Evolutionary conservation across 345 rosid genomes (phyloP).

Genomic region (Xanthoceras sorbifolium): DNA sequence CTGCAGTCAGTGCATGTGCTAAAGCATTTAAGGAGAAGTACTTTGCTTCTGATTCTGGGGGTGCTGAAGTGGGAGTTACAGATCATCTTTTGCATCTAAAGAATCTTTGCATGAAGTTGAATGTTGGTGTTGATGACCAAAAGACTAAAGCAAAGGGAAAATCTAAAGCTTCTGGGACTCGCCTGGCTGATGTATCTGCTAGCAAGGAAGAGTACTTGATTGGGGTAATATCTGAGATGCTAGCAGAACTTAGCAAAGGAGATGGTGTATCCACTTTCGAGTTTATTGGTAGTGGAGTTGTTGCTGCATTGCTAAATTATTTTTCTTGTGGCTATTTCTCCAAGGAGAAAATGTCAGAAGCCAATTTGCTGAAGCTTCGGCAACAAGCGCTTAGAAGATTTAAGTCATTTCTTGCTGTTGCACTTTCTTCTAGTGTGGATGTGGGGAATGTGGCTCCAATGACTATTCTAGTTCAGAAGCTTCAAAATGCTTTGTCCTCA

Average conservation of each 20-base stretch:
- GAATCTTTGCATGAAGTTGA: constrained; percentile 79
- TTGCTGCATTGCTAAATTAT: constrained; percentile 86
- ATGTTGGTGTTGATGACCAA: constrained; percentile 78
- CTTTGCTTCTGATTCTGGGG: constrained; percentile 75
- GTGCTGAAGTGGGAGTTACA: constrained; percentile 81
- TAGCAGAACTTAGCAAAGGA: constrained; percentile 86
- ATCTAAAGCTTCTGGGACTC: constrained; percentile 70
- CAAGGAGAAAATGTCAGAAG: constrained; percentile 81
- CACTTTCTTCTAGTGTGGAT: constrained; percentile 65
- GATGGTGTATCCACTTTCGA: constrained; percentile 99
- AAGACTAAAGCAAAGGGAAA: constrained; percentile 86
- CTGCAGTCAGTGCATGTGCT: constrained; percentile 79
- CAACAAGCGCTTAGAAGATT: constrained; percentile 79
- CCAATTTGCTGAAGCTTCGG: constrained; percentile 78
- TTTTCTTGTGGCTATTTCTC: constrained; percentile 89
- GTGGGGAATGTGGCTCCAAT: constrained; percentile 58
- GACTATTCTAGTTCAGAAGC: constrained; percentile 92
- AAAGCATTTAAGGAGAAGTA: constrained; percentile 89
- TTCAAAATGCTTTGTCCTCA: constrained; percentile 92
- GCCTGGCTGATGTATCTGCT: constrained; percentile 54
- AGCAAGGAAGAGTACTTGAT: constrained; percentile 82
- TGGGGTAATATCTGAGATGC: constrained; percentile 79
- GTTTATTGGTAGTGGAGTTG: constrained; percentile 98
- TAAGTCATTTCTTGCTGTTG: constrained; percentile 68
- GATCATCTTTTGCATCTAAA: constrained; percentile 89